These are phyloP conservation scores for Metarhizium album DNA, from an alignment of 2,329 filamentous ascomycete genomes.

Conservation along the genomic window DNA sequence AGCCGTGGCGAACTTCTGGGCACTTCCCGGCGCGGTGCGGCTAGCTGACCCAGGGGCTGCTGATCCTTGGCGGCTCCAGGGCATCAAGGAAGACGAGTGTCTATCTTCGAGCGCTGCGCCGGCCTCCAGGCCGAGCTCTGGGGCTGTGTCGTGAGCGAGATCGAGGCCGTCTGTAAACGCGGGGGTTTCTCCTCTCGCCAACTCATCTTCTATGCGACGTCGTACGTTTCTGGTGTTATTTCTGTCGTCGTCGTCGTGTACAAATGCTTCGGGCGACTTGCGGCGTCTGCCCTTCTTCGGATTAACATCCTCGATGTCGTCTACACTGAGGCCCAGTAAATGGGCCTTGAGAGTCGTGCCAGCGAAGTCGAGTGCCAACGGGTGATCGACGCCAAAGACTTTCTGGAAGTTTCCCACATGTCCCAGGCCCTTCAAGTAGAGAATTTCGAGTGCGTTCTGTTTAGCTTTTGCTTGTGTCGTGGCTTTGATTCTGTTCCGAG, in stretches of 20 bases:
- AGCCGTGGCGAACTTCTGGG: slow-evolving; percentile 20
- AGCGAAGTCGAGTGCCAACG: slow-evolving; percentile 32
- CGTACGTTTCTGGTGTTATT: slow-evolving; percentile 27
- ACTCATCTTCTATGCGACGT: slow-evolving; percentile 21
- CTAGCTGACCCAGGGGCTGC: slow-evolving; percentile 35
- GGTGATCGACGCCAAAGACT: slow-evolving; percentile 24
- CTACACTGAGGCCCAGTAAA: slow-evolving; percentile 16
- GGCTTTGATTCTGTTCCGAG: slow-evolving; percentile 14
- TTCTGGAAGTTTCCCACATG: slow-evolving; percentile 15
- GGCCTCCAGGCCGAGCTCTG: slow-evolving; percentile 63
- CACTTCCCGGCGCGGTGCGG: slow-evolving; percentile 28
- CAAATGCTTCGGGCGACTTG: slow-evolving; percentile 32
- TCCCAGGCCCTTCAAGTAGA: slow-evolving; percentile 27
- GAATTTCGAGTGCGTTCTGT: slow-evolving; percentile 20
- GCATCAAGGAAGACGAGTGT: slow-evolving; percentile 40
- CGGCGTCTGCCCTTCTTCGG: slow-evolving; percentile 26
- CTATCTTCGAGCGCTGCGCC: slow-evolving; percentile 57
- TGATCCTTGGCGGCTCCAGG: slow-evolving; percentile 40
- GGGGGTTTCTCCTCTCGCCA: slow-evolving; percentile 15
- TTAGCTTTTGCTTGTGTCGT: slow-evolving; percentile 27
- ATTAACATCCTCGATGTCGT: slow-evolving; percentile 10
- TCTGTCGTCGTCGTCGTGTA: slow-evolving; percentile 22
- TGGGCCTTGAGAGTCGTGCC: slow-evolving; percentile 30
- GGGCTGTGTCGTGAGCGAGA: slow-evolving; percentile 28
- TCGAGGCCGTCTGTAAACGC: slow-evolving; percentile 19